Evolutionary conservation across 1,284 basidiomycete species (phyloP).

Genomic region (Fomitopsis pinicola): DNA sequence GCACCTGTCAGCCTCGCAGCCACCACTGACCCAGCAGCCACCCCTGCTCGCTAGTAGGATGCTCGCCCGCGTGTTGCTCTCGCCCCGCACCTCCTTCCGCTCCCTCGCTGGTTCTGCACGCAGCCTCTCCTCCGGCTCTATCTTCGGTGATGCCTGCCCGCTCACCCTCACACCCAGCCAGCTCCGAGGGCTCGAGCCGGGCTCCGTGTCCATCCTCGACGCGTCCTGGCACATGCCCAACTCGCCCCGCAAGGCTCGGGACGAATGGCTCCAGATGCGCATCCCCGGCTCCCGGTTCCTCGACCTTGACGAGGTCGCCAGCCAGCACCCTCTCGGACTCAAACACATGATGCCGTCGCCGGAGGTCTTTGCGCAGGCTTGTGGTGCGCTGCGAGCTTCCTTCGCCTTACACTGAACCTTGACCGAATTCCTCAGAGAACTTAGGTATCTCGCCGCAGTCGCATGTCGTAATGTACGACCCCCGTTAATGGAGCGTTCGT

Average conservation of each 20-base stretch:
- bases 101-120: constrained; percentile 7
- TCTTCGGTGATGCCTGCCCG: constrained; percentile 33
- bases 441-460: constrained; percentile 74
- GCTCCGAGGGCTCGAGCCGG: constrained; percentile 31
- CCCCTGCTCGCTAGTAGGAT: neutral
- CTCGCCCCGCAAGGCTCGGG: constrained; percentile 55
- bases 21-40: neutral
- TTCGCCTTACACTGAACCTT: neutral
- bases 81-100: constrained; percentile 8
- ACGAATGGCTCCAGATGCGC: constrained; percentile 66
- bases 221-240: constrained; percentile 90
- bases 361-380: constrained; percentile 74
- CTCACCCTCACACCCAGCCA: constrained; percentile 50
- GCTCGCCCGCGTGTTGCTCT: constrained; percentile 9
- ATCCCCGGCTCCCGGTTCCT: constrained; percentile 77
- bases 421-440: constrained; percentile 39
- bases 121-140: constrained; percentile 14
- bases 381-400: constrained; percentile 48
- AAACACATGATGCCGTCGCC: constrained; percentile 92
- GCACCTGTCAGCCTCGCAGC: neutral
- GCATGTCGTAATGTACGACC: constrained; percentile 75
- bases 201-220: constrained; percentile 55
- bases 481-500: neutral
- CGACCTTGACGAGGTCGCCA: constrained; percentile 80
- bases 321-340: constrained; percentile 66